Base-by-base conservation (phyloP, 2,329 filamentous ascomycete genomes). In the Ceratocystiopsis brevicomis region DNA sequence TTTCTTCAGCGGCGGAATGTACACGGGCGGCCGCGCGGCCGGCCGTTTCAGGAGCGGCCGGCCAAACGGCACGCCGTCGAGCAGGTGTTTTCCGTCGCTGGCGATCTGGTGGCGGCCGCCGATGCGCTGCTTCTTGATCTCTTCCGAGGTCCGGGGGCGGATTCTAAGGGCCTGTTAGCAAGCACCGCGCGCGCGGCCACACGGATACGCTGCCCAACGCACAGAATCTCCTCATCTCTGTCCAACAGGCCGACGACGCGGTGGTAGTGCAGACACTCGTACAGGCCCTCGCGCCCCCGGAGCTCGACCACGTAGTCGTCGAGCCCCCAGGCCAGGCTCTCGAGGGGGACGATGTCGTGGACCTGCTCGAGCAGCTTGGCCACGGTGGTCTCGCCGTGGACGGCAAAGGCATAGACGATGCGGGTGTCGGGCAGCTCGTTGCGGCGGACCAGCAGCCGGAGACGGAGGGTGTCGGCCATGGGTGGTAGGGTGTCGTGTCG, bases 221-320 rank as follows among this genome's bases (percentile, higher is more conserved):
- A 86, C 81, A 81, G 66, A 44, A 95, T 73, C 57, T 87, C 75
- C 53, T 95, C 87, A 44, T 90, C 85, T 42, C 88, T 78, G 51
- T 82, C 80, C 45, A 94, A 64, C 11, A 90, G 65, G 38, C 70
- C 69, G 14, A 67, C 65, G 6, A 93, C 69, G 17, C 71, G 67
- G 56, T 84, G 79, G 53, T 84, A 96, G 61, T 95, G 88, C 45
- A 95, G 61, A 53, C 84, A 90, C 60, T 96, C 88, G 51, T 83
- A 95, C 39, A 72, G 76, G n/a, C 69, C 69, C 35, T 63, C 60
- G 25, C 54, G 53, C 44, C 69, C 66, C 17, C 59, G 59, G 25
- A 94, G 68, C 59, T 92, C 82, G 30, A 94, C 83, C 10, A 73
- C 73, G 58, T 96, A 96, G 56, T 95, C 84, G 54, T 95, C 87